A percentile compares a stretch with the other conserved stretches of the same genome.
These are phyloP conservation scores for Pelargonium cotyledonis DNA, from an alignment of 441 rosid species.

Conservation along the genomic window DNA sequence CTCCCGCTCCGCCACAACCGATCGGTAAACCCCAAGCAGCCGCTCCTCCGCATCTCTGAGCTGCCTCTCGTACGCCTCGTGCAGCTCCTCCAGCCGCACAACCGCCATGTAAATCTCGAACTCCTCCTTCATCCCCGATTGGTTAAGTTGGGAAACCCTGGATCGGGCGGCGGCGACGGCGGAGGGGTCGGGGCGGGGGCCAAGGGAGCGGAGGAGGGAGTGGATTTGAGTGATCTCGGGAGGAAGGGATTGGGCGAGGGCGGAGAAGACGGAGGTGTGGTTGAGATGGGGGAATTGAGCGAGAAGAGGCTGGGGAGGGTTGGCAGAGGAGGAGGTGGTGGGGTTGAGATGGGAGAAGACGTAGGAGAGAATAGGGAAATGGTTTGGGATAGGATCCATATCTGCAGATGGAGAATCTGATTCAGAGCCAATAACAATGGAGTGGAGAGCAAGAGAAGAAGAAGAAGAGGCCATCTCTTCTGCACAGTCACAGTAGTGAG, in stretches of 20 bases:
- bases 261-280: constrained; percentile 16
- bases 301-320: neutral
- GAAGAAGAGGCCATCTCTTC: neutral
- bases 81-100: constrained; percentile 19
- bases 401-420: neutral
- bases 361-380: constrained; percentile 16
- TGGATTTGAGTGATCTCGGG: constrained; percentile 12
- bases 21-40: constrained; percentile 17
- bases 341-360: constrained; percentile 18
- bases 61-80: constrained; percentile 16
- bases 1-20: constrained; percentile 16
- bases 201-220: constrained; percentile 18
- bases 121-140: constrained; percentile 9
- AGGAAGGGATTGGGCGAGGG: constrained; percentile 20
- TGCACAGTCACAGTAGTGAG: no score
- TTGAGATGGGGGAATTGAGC: constrained; percentile 16
- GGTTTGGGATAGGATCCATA: constrained; percentile 15
- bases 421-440: neutral
- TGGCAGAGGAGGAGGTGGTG: neutral
- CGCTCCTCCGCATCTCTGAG: constrained; percentile 20
- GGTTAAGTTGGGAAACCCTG: constrained; percentile 10
- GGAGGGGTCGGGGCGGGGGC: constrained; percentile 21
- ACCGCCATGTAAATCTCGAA: constrained; percentile 18
- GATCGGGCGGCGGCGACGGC: constrained; percentile 14
- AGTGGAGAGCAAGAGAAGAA: neutral